Evolutionary conservation across 768 basidiomycete genomes (phyloP), one percentile per base, ranked within the genome.

Genomic region (Phlegmacium glaucopus): DNA sequence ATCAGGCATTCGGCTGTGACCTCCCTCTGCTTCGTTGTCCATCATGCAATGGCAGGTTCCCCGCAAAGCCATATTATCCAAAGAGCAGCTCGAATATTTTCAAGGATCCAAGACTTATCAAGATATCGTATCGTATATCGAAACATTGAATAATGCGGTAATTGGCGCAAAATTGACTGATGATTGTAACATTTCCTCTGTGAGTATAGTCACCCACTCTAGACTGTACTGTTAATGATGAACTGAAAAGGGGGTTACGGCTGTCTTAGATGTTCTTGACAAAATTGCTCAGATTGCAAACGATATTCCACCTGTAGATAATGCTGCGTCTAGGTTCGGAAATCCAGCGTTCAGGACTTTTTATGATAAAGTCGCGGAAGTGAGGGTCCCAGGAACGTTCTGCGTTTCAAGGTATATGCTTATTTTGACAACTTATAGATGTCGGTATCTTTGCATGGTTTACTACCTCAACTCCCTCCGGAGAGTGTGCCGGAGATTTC

Each of bases 291-390:
- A 69, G 13, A 69, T 87, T 10, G 90, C 82, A 8, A 71, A 73
- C 13, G 76, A 72, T 4, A 93, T 82, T 0, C 96, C 95, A 1
- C 85, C 94, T 0, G 83, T 94, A 13, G 87, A 94, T 54, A 98
- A 96, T 62, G 76, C 84, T 42, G 85, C 85, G 4, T 97, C 94
- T 34, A 75, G 95, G 26, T 99, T 99, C 60, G 95, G 96, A 2
- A 99, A 99, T 66, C 96, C 96, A 4, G 96, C 96, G 0, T 99
- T 99, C 67, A 75, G 87, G 57, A 81, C 80, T 0, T 96, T 98
- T 62, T 91, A 94, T 56, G 94, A 97, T 68, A 79, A 80, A 57
- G 74, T 97, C 6, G 59, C 71, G 13, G 76, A 87, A 69, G 94
- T 87, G 62, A 51, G 51, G n/a, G n/a, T n/a, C n/a, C n/a, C n/a